Conservation (phyloP, 2,329 filamentous ascomycete genomes). For the Conoideocrella luteorostrata region DNA sequence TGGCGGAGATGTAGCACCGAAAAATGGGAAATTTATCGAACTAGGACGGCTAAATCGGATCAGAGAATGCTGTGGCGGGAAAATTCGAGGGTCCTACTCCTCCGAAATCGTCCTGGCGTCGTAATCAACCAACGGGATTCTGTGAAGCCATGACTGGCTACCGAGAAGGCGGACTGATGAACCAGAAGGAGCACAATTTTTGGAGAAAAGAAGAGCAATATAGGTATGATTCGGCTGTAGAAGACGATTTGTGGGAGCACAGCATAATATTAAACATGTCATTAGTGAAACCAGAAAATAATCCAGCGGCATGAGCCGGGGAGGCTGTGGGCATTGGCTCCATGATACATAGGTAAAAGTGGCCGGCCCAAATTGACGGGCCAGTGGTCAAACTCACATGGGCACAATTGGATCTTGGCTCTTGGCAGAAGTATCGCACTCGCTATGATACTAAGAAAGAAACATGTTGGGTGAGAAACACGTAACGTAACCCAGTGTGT, state of each 20-base stretch:
- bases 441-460: not conserved
- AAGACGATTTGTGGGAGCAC: no score
- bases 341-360: not conserved
- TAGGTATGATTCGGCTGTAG: no score
- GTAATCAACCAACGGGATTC: no score
- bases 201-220: no score
- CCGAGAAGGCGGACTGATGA: no score
- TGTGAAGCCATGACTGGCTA: no score
- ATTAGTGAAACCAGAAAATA: not conserved
- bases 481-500: not conserved
- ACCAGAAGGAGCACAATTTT: no score
- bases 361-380: no score
- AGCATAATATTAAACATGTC: no score
- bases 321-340: not conserved
- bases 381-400: not conserved
- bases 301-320: not conserved
- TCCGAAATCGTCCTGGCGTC: not conserved
- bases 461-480: not conserved
- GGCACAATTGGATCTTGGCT: not conserved
- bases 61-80: not conserved
- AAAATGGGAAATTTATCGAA: not conserved
- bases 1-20: not conserved
- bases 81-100: no score
- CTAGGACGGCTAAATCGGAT: slow-evolving; percentile 2
- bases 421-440: not conserved